Conservation (phyloP, 192 early-diverging fungal species). For the Mycoemilia scoparia region DNA sequence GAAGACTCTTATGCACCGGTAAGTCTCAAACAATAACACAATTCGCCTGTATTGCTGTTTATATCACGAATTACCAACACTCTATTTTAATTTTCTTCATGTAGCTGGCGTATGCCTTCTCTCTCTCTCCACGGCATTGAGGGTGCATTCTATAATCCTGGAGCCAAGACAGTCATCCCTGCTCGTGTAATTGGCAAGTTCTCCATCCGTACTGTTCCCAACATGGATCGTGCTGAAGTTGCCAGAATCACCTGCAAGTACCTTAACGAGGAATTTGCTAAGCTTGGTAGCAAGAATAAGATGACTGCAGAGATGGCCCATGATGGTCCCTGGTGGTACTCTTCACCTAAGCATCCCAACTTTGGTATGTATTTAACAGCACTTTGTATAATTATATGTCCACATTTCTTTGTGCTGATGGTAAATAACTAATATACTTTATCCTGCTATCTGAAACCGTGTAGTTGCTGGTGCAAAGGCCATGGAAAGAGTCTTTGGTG, state of each 20-base stretch:
- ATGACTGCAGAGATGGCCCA: constrained; percentile 55
- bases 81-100: no score
- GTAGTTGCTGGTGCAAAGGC: constrained; percentile 81
- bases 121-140: constrained; percentile 94
- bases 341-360: constrained; percentile 80
- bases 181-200: constrained; percentile 93
- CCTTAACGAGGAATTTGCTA: constrained; percentile 68
- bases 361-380: no score
- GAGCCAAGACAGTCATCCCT: constrained; percentile 94
- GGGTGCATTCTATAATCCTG: constrained; percentile 84
- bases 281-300: constrained; percentile 77
- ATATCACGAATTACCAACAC: no score
- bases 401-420: constrained; percentile 1
- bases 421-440: neutral
- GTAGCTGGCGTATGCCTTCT: constrained; percentile 92
- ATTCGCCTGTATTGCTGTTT: no score
- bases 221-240: constrained; percentile 75
- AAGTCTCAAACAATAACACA: no score
- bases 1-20: constrained; percentile 70
- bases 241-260: constrained; percentile 53
- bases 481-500: constrained; percentile 76
- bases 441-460: constrained; percentile 22
- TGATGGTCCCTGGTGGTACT: constrained; percentile 80
- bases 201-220: constrained; percentile 88
- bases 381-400: no score